Conservation (phyloP, 768 basidiomycete species). For the Serendipita indica region DNA sequence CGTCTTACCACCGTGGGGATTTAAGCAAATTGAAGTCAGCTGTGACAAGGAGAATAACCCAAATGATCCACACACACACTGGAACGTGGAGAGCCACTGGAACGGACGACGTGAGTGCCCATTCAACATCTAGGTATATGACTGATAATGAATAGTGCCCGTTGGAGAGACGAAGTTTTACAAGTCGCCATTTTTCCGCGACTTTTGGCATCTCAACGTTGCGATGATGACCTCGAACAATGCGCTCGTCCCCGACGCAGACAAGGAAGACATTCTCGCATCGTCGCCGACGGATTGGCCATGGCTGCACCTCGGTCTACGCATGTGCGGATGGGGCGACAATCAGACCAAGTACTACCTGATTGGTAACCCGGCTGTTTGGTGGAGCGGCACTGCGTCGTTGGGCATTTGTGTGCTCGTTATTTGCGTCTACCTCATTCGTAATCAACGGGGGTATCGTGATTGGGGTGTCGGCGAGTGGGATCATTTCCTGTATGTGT, state of each 20-base stretch:
- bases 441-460: conserved; percentile 74
- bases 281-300: conserved; percentile 92
- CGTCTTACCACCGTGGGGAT: conserved; percentile 92
- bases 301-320: conserved; percentile 69
- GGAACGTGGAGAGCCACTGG: conserved; percentile 98
- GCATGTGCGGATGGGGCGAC: conserved; percentile 97
- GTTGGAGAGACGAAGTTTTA: conserved; percentile 70
- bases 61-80: conserved; percentile 72
- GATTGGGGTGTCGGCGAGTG: conserved; percentile 94
- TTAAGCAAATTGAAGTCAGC: conserved; percentile 95
- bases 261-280: conserved; percentile 96
- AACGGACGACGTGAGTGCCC: conserved; percentile 71
- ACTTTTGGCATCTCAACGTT: conserved; percentile 98
- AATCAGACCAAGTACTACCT: conserved; percentile 82
- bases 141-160: conserved; percentile 43
- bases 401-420: conserved; percentile 39
- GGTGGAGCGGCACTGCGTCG: conserved; percentile 70
- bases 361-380: conserved; percentile 80
- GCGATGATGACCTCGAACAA: conserved; percentile 99
- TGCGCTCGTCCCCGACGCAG: conserved; percentile 89
- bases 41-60: conserved; percentile 82
- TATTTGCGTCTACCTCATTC: conserved; percentile 55
- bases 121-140: background rate
- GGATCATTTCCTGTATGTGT: conserved; percentile 88
- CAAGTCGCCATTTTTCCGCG: conserved; percentile 80